Base-by-base conservation (phyloP, 768 basidiomycete species). In the Suillus americanus region DNA sequence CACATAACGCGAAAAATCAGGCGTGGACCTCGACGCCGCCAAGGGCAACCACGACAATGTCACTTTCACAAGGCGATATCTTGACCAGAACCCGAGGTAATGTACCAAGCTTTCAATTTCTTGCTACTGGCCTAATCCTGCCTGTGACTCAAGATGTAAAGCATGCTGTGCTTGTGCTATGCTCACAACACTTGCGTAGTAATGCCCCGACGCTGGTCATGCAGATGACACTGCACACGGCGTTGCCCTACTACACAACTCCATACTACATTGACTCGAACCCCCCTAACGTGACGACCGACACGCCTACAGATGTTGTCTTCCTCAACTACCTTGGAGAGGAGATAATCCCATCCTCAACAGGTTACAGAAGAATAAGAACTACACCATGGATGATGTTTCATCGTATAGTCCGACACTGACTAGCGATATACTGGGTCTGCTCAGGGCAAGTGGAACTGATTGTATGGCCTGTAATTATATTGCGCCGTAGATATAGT, bases 41-140 rank as follows among this genome's bases (percentile, higher is more conserved):
- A 73, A 71, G 60, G 73, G 74, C 18, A 77, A 77, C 50, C 74
- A 70, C 45, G 74, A 81, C 66, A 84, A 87, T 69, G 74, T 92
- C 55, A 82, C 83, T 0, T 89, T 92, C 74, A 82, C 80, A 38
- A 81, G 92, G 40, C 82, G 92, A 40, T 94, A 95, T 73, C 78
- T 95, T 23, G 92, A 94, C 69, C 85, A 90, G 50, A 94, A 94
- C 71, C 85, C 63, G 85, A 93, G 77, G 85, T 90, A 70, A 25
- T 13, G 25, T 28, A 6, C 2, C 30, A 33, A 30, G 6, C 53
- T 28, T 5, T 46, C 12, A 3, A 8, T 59, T 43, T 9, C n/a
- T 25, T 46, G 10, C 51, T 50, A 4, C 13, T 5, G 20, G 40
- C 37, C 35, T 23, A 37, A 56, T 33, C 10, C 8, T 57, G 3